phyloP scores from a whole-genome alignment of 768 basidiomycete species.

The Clitopilus passeckerianus region DNA sequence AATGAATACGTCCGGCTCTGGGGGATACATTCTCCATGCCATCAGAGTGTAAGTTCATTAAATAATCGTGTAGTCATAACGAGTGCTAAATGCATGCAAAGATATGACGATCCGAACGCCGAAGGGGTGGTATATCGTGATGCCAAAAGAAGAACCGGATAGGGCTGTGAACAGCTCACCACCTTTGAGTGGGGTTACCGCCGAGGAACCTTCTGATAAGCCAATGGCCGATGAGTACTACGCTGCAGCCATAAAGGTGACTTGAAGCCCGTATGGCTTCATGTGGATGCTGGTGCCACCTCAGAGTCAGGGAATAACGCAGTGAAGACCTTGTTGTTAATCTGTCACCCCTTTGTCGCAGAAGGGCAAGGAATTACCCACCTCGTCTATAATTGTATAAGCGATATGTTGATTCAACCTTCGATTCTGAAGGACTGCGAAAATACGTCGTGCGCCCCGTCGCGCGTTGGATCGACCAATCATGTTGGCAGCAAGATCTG shows the following conservation, averaged over 20 bases:
- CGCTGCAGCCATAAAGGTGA: background rate
- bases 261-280: background rate
- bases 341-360: background rate
- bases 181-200: background rate
- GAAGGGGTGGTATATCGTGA: slow-evolving; percentile 37
- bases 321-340: slow-evolving; percentile 35
- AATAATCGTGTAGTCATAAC: background rate
- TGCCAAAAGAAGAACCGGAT: slow-evolving; percentile 37
- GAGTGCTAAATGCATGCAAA: slow-evolving; percentile 16
- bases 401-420: slow-evolving; percentile 93
- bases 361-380: slow-evolving; percentile 22
- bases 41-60: slow-evolving; percentile 70
- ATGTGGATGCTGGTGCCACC: slow-evolving; percentile 7
- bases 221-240: background rate
- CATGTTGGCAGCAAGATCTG: slow-evolving; percentile 95
- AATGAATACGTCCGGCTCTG: slow-evolving; percentile 87
- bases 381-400: slow-evolving; percentile 89
- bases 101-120: slow-evolving; percentile 64
- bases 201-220: background rate
- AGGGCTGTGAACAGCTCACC: slow-evolving; percentile 3
- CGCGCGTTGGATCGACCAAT: slow-evolving; percentile 96
- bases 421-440: slow-evolving; percentile 89
- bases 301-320: slow-evolving; percentile 55
- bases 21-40: slow-evolving; percentile 81
- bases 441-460: slow-evolving; percentile 87